A percentile compares a stretch with the other conserved stretches of the same genome.
Evolutionary conservation across 345 rosid genomes (phyloP).

Genomic region (Pistacia vera): DNA sequence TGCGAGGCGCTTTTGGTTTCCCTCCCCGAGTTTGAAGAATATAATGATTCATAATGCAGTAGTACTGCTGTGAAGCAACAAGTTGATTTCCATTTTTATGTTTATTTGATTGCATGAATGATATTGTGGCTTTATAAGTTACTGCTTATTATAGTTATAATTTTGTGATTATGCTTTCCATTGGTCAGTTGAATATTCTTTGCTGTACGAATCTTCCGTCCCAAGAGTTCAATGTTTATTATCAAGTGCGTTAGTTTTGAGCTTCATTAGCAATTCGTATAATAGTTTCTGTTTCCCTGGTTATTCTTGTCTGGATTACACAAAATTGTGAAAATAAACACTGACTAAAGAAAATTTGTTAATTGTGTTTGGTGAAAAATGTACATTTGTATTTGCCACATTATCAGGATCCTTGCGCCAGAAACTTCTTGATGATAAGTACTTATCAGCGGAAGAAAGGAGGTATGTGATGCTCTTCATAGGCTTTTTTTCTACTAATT

Average conservation of each 20-base stretch:
- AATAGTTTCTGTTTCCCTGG: neutral
- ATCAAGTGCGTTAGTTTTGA: neutral
- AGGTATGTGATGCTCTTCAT: neutral
- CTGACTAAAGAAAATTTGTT: neutral
- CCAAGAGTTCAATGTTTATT: neutral
- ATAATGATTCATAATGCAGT: slow-evolving; percentile 77
- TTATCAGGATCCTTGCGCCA: slow-evolving; percentile 90
- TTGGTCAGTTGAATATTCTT: neutral
- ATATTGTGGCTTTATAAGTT: neutral
- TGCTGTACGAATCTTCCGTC: neutral
- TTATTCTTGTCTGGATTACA: neutral
- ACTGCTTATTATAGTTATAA: neutral
- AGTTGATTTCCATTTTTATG: slow-evolving; percentile 35
- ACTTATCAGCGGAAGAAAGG: slow-evolving; percentile 69
- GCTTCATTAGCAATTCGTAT: neutral
- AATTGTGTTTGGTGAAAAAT: slow-evolving; percentile 8
- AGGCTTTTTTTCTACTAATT: neutral
- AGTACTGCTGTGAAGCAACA: slow-evolving; percentile 94
- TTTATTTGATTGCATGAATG: neutral
- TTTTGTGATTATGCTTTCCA: neutral
- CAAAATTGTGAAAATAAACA: neutral
- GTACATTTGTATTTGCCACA: slow-evolving; percentile 15
- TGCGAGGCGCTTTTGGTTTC: slow-evolving; percentile 85
- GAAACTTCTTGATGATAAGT: slow-evolving; percentile 66
- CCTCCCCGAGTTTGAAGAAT: slow-evolving; percentile 87